phyloP scores from a whole-genome alignment of 768 basidiomycete genomes.

The Crassisporium funariophilum region DNA sequence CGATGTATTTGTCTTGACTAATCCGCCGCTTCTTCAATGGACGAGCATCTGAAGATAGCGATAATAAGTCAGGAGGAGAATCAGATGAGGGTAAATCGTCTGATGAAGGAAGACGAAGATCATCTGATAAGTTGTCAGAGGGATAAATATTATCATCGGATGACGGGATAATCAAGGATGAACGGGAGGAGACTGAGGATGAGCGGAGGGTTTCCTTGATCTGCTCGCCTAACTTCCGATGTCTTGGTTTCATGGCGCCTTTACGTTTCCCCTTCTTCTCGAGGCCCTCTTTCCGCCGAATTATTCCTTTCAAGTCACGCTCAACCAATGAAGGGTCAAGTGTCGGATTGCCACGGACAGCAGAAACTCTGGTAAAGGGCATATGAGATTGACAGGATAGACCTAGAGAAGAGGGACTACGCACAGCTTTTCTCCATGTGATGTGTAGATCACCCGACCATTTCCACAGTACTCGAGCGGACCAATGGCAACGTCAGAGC shows the following conservation, averaged over 20 bases:
- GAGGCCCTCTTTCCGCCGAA: neutral
- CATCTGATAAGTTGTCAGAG: too few species aligned
- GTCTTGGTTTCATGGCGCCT: neutral
- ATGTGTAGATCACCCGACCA: neutral
- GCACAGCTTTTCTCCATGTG: slow-evolving; percentile 2
- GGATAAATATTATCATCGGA: too few species aligned
- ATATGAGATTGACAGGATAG: neutral
- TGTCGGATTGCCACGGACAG: neutral
- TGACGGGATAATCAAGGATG: too few species aligned
- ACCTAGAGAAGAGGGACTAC: neutral
- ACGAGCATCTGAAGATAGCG: too few species aligned
- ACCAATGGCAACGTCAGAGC: slow-evolving; percentile 4
- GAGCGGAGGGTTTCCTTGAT: too few species aligned
- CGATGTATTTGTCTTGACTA: too few species aligned
- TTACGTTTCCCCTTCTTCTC: neutral
- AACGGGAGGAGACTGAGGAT: too few species aligned
- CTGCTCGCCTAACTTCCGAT: too few species aligned
- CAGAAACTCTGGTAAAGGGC: neutral
- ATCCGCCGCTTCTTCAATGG: too few species aligned
- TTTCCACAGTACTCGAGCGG: slow-evolving; percentile 15
- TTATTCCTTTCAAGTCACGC: neutral
- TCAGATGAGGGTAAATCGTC: too few species aligned
- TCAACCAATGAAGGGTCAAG: neutral
- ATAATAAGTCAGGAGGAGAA: too few species aligned
- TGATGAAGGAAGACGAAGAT: too few species aligned